Base-by-base conservation (phyloP, 129 eudicot genomes). In the Chrysanthemum seticuspe region DNA sequence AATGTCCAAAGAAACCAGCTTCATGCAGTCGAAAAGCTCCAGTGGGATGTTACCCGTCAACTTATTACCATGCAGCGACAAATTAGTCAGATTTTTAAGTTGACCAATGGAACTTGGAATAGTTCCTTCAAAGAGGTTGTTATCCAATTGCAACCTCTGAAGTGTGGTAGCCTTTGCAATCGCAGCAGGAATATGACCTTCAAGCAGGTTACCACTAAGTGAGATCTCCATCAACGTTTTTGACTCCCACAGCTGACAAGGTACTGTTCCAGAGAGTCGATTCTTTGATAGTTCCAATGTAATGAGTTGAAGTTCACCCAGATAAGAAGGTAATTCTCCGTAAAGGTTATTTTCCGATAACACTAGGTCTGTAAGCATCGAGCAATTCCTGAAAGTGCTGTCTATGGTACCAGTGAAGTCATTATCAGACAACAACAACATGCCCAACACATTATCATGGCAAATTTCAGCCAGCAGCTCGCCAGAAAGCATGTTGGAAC, bases 31-130 rank as follows among this genome's bases (percentile, higher is more conserved):
- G 52, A 93, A 93, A 76, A 93, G 86, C 85, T 88, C 96, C 55
- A 76, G 52, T 0, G 98, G 97, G 44, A 90, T 84, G 58, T 70
- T 73, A 63, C 98, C 96, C 0, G 76, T 77, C 58, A 93, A 74
- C 74, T 81, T 84, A 78, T 93, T 93, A 66, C 96, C 96, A 79
- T 68, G 85, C 57, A 93, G 82, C 31, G 97, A 93, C 49, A 93
- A 85, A 84, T 90, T 93, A 11, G 98, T 90, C 52, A 90, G 83
- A 71, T 93, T 93, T 63, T 73, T 81, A 0, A 93, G 85, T 73
- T 74, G 75, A 18, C 98, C 97, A 25, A 90, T 84, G 63, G 87
- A 78, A 64, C 71, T 69, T 18, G 98, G 98, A 23, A 93, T 93
- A 53, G 64, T 77, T 73, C 97, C 98, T 67, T 62, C 81, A 54